Evolutionary conservation across 768 basidiomycete genomes (phyloP), one percentile per base, ranked within the genome.

Genomic region (Calocera viscosa): DNA sequence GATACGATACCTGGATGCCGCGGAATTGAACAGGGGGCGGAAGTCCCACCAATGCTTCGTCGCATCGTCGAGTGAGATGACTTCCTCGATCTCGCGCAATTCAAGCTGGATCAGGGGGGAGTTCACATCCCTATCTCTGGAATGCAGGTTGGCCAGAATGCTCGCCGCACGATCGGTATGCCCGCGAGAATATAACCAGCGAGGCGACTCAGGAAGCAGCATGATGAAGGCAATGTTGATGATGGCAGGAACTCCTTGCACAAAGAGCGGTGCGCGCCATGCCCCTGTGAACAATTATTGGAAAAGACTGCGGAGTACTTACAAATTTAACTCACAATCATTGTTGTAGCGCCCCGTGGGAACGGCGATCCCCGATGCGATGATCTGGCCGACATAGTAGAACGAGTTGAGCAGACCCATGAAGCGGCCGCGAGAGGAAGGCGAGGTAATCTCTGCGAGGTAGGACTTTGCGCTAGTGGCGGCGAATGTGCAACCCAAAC

Each of bases 311-410:
- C n/a, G n/a, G n/a, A n/a, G n/a, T n/a, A n/a, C n/a, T n/a, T n/a
- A n/a, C n/a, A n/a, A n/a, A n/a, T n/a, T n/a, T n/a, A n/a, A n/a
- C n/a, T n/a, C n/a, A n/a, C 35, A 38, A 38, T 38, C 43, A 47
- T 7, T 17, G 7, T 14, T 5, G 67, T 73, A 80, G 66, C 74
- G 76, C 12, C 81, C 82, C 19, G 81, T 82, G 0, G 81, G 74
- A 14, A 84, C 80, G 77, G 83, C 81, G 80, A 84, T 82, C 2
- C 82, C 83, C 19, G 80, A 80, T 1, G 82, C 83, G 32, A 78
- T 73, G 73, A 84, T 83, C 70, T 83, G 82, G 11, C 82, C 83
- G 41, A 83, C 77, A 70, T 83, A 82, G 71, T 77, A 82, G 71
- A 82, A 82, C 17, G 82, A 82, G 70, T 83, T 83, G 60, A 82